phyloP scores from a whole-genome alignment of 2,329 filamentous ascomycete species.

The Amauroascus niger region DNA sequence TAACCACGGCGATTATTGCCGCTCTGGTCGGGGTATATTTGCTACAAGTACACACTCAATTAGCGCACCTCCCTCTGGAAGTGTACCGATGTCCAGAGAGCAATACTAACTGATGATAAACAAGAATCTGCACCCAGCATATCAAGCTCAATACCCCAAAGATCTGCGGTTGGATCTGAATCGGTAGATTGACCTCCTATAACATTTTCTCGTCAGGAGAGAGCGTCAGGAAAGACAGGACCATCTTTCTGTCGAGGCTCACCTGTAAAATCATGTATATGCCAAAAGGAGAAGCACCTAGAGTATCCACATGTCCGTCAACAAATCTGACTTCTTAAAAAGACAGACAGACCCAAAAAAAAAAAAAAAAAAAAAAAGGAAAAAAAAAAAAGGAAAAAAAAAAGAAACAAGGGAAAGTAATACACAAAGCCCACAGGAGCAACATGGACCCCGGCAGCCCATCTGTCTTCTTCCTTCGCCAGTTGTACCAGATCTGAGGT shows the following conservation, averaged over 20 bases:
- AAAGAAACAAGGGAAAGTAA: conserved; percentile 16
- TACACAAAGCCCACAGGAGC: conserved; percentile 48
- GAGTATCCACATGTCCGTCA: not conserved
- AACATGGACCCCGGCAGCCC: conserved; percentile 53
- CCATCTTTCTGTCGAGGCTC: not conserved
- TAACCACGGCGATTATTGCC: conserved; percentile 32
- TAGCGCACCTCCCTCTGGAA: not conserved
- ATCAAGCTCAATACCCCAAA: conserved; percentile 43
- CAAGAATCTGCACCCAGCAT: conserved; percentile 45
- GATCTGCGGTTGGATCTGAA: conserved; percentile 47
- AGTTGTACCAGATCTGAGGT: conserved; percentile 52
- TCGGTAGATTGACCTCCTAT: conserved; percentile 47
- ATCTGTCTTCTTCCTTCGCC: conserved; percentile 51
- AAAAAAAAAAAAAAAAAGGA: conserved; percentile 16
- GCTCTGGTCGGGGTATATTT: conserved; percentile 41
- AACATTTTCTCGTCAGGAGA: not conserved
- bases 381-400: not conserved
- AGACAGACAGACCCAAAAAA: no score
- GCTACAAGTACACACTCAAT: conserved; percentile 13
- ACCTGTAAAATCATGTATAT: conserved; percentile 45
- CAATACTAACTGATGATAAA: conserved; percentile 33
- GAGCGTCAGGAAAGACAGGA: not conserved
- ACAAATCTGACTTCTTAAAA: no score
- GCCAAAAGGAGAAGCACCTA: conserved; percentile 42
- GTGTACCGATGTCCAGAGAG: conserved; percentile 10